Base-by-base conservation (phyloP, 1,139 yeast genomes). In the Magnusiomyces sp. region DNA sequence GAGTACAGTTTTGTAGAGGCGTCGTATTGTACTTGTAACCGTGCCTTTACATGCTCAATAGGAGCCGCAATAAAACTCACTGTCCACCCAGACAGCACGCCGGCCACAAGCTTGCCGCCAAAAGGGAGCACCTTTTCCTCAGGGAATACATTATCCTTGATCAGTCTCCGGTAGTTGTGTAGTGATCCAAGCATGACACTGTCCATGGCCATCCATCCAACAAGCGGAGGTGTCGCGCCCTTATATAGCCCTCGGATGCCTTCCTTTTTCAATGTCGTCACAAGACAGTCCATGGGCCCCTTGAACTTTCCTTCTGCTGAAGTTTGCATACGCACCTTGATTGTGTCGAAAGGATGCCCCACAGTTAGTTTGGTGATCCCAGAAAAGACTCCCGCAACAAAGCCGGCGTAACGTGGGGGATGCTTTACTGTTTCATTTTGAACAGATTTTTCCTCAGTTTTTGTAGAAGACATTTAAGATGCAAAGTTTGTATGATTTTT, bases 61-160 rank as follows among this genome's bases (percentile, higher is more conserved):
- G 96, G 96, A 0, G 96, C 95, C 1, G 97, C 97, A 16, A 89
- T 92, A 68, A 89, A 83, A 43, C 94, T 82, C 9, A 89, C 96
- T 0, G 96, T 89, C 82, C 82, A 79, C 1, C 97, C 96, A 14
- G 94, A 80, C 52, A 75, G 59, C 2, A 75, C 71, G n/a, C 95
- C 95, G 0, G 95, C 92, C 14, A 83, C 66, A 34, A 84, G 74
- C 60, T 84, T 89, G 0, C 95, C 96, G 34, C 74, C 55, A 14
- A 87, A 64, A 1, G 95, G 95, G 54, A 89, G 68, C 59, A 77
- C 79, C 34, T 70, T 66, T 47, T 72, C 69, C 47, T 82, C 75
- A 1, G 76, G 69, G 58, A 81, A 88, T 10, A 85, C 65, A 55
- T 76, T 72, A 16, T 82, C 84, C 59, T 82, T 81, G 52, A 85